Evolutionary conservation across 345 rosid species (phyloP), one percentile per base, ranked within the genome.

Genomic region (Pugionium dolabratum): DNA sequence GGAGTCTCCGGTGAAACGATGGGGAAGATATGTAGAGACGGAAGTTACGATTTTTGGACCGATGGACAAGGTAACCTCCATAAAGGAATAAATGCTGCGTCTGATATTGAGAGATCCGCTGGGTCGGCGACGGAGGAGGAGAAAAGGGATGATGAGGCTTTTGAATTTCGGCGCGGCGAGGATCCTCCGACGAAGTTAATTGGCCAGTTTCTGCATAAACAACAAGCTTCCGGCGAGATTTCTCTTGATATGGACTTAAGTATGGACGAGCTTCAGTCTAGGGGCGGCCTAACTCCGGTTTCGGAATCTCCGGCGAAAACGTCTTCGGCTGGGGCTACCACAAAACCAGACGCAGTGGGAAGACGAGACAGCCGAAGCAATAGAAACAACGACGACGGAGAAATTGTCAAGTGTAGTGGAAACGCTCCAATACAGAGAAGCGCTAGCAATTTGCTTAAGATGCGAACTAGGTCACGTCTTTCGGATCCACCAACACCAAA

Each of bases 41-140:
- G 87, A n/a, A 86, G 94, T 69, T 83, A 79, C 74, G 89, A 82
- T 72, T 84, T 86, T 47, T 75, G 82, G 79, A 66, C 70, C 5
- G 84, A 84, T 49, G 70, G 54, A 1, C 65, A n/a, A 9, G 58
- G 65, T 9, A 70, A 75, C 33, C 43, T 43, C 8, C 73, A 67
- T 18, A 64, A 75, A 59, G 71, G 51, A 0, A 3, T 33, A 1
- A 29, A 48, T 63, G 58, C 27, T 0, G 54, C 40, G 32, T 9
- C 54, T 11, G 70, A 64, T 1, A 60, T 47, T 42, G 65, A 35
- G 5, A 69, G 62, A 68, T 62, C 72, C 59, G 51, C 67, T 6
- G 18, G 18, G 18, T 18, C 18, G 0, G 42, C 39, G n/a, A 6
- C 51, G 25, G 61, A 43, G 25, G 69, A 74, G 0, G 57, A 7